Evolutionary conservation across 345 rosid species (phyloP).

Genomic region (Salix koriyanagi): DNA sequence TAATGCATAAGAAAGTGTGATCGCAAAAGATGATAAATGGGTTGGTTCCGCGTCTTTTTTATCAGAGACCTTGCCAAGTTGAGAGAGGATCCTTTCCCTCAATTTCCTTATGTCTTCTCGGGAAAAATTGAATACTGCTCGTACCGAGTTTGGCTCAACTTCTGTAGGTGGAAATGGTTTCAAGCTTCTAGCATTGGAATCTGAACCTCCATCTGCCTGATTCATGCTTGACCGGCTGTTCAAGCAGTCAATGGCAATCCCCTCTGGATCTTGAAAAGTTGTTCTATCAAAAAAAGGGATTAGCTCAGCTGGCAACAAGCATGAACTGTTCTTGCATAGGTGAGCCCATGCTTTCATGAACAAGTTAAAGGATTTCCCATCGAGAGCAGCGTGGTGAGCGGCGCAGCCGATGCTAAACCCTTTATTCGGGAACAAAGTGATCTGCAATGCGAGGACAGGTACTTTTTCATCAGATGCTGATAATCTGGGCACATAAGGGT

Average conservation of each 20-base stretch:
- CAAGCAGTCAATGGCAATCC: background rate
- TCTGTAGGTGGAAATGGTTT: background rate
- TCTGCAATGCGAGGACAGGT: slow-evolving; percentile 4
- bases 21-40: slow-evolving; percentile 32
- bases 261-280: background rate
- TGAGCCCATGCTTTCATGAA: slow-evolving; percentile 18
- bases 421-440: slow-evolving; percentile 14
- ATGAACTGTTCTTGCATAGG: background rate
- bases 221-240: background rate
- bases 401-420: slow-evolving; percentile 19
- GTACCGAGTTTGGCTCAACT: slow-evolving; percentile 1
- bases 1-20: slow-evolving; percentile 26
- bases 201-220: background rate
- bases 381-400: slow-evolving; percentile 13
- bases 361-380: slow-evolving; percentile 13
- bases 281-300: background rate
- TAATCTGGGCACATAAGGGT: slow-evolving; percentile 4
- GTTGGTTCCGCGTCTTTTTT: background rate
- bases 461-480: slow-evolving; percentile 2
- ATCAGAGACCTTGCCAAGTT: too few relatives aligned
- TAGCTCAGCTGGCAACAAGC: background rate
- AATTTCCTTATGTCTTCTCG: slow-evolving; percentile 24
- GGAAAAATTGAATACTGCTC: slow-evolving; percentile 31
- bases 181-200: background rate
- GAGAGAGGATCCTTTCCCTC: slow-evolving; percentile 10